Base-by-base conservation (phyloP, 306 rosid genomes). In the Cucurbita ficifolia region DNA sequence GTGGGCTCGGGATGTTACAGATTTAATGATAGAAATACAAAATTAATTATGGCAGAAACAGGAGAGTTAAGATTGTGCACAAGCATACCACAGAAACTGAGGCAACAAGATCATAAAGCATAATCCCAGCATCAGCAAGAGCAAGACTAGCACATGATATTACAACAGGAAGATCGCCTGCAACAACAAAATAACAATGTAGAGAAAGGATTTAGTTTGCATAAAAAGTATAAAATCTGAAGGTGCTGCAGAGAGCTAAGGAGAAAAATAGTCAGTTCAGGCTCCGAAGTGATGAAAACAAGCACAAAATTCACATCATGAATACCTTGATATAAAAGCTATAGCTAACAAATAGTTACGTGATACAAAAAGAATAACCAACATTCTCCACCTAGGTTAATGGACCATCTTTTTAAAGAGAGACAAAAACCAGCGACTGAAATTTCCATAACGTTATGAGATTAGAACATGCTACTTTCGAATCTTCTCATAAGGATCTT, bases 141-240 rank as follows among this genome's bases (percentile, higher is more conserved):
- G 97, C 99, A 84, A 94, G 95, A 80, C 97, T 91, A 67, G 99
- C 99, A 77, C 97, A 91, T 50, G 99, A 91, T 83, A 94, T 91
- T 52, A 91, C 81, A 60, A 91, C 97, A 61, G 96, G 96, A 38
- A 94, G 92, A 84, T 94, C 97, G 83, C 96, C 97, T 94, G 82
- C 76, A 49, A 62, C 60, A 56, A 76, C 45, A 76, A 60, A 60
- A 18, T 8, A 46, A 38, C 51, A 53, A 68, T 45, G 55, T 19
- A 36, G 18, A 17, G 49, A 29, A 71, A 35, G 16, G 60, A 51
- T 76, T 61, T 50, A 43, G 2, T 7, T 29, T 53, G 46, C 52
- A 63, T 54, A 7, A 43, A 9, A 38, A 53, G 38, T 24, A 69
- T 48, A 69, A 69, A 46, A 9, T 46, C 52, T 22, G 39, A 69